Base-by-base conservation (phyloP, 2,329 filamentous ascomycete species). In the Teratosphaeria viscida region DNA sequence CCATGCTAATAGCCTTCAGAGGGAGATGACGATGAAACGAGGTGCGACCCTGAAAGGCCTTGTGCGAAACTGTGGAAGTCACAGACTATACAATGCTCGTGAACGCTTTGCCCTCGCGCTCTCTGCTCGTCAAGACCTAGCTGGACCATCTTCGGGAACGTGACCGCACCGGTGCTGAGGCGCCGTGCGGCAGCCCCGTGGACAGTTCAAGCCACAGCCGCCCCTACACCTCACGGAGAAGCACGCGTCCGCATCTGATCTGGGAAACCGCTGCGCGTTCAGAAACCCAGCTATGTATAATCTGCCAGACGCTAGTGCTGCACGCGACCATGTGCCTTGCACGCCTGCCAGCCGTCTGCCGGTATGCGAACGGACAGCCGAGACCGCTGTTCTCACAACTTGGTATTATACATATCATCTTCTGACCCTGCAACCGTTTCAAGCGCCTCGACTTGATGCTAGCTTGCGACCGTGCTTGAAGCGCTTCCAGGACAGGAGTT, bases 161-260 rank as follows among this genome's bases (percentile, higher is more conserved):
- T 2, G 11, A 35, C 19, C 35, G 23, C 26, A 56, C 34, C 6
- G 14, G 12, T 47, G 35, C 55, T 27, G 35, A 3, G 7, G 16
- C 27, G n/a, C 54, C n/a, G 29, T 35, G 26, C 56, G 56, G 56
- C 56, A 52, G 47, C 43, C 56, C 56, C 39, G 56, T 16, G n/a
- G 11, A n/a, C 8, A 8, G 34, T 14, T 34, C 39, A 57, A 52
- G 56, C 56, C 56, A 47, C 56, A 57, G 23, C 39, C 56, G 47
- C 56, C 12, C 5, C 23, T 19, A 32, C 56, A 32, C 56, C 47
- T 37, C 16, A 19, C 49, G 19, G 6, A 19, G 43, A 23, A 52
- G 14, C 43, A 52, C 39, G 19, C n/a, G 26, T 53, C 43, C 7
- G n/a, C 27, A 52, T 57, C 39, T 32, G 37, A 26, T 58, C 56